Evolutionary conservation across 139 green algal species (phyloP).

Genomic region (Coccomyxa sp.): DNA sequence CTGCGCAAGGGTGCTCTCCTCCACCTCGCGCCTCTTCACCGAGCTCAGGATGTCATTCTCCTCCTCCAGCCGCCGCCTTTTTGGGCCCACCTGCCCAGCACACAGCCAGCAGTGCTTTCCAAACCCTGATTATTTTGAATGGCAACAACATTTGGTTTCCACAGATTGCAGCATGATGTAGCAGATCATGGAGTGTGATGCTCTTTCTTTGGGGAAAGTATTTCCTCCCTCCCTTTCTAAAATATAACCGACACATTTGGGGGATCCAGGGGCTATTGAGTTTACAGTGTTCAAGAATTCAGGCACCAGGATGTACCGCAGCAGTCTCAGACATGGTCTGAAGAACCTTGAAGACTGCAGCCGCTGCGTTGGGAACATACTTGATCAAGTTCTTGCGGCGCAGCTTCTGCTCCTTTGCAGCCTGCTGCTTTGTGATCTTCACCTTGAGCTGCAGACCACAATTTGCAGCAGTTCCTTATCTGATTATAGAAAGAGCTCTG

Average conservation of each 20-base stretch:
- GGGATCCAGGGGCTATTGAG: too few relatives aligned
- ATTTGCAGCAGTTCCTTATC: not conserved
- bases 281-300: not conserved
- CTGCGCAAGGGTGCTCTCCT: constrained; percentile 52
- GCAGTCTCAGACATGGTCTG: constrained; percentile 31
- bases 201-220: too few relatives aligned
- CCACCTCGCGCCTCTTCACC: constrained; percentile 40
- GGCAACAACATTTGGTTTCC: not conserved
- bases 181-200: too few relatives aligned
- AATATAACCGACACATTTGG: too few relatives aligned
- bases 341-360: constrained; percentile 49
- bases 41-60: constrained; percentile 45
- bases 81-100: constrained; percentile 21
- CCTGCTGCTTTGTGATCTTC: constrained; percentile 78
- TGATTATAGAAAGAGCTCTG: not conserved
- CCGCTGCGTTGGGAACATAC: constrained; percentile 87
- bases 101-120: too few relatives aligned
- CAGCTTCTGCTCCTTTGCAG: constrained; percentile 73
- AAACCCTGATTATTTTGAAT: too few relatives aligned
- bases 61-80: constrained; percentile 43
- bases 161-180: too few relatives aligned
- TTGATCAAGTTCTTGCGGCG: constrained; percentile 86
- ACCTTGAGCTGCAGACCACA: constrained; percentile 49
- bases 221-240: too few relatives aligned
- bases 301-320: not conserved